phyloP scores from a whole-genome alignment of 2,329 filamentous ascomycete genomes.

The Stachybotrys elegans region DNA sequence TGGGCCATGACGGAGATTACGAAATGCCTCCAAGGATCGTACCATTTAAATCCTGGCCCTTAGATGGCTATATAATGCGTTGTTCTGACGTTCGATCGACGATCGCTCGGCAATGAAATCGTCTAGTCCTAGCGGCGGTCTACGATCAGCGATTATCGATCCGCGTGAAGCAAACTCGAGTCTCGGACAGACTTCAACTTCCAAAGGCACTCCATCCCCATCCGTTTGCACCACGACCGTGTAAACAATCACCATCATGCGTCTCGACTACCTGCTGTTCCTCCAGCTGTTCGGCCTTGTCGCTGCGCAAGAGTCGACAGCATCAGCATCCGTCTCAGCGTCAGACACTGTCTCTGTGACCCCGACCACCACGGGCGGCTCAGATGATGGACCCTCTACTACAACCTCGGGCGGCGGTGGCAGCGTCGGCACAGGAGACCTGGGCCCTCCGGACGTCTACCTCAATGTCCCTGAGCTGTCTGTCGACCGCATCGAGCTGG shows the following conservation, averaged over 20 bases:
- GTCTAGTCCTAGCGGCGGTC: too few species aligned
- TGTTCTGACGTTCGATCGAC: too few species aligned
- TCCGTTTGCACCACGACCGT: neutral
- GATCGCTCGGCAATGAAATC: too few species aligned
- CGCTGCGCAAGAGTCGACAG: neutral
- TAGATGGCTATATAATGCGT: too few species aligned
- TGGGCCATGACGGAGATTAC: too few species aligned
- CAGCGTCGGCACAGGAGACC: constrained; percentile 18
- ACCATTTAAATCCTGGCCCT: too few species aligned
- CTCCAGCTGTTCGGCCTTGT: neutral
- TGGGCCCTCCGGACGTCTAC: constrained; percentile 39
- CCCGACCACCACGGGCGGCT: neutral
- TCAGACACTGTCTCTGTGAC: neutral
- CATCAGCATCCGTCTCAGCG: neutral
- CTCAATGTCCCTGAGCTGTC: constrained; percentile 53
- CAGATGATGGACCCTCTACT: neutral
- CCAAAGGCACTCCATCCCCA: neutral
- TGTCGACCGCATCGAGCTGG: constrained; percentile 54
- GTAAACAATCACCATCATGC: neutral
- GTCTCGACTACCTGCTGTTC: neutral
- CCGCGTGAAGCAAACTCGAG: too few species aligned
- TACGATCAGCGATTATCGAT: too few species aligned
- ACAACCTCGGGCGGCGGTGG: constrained; percentile 5
- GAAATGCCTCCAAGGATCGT: too few species aligned
- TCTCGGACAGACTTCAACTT: too few species aligned